Evolutionary conservation across 805 yeast species (phyloP), one percentile per base, ranked within the genome.

Genomic region (Suhomyces tanzawaensis): DNA sequence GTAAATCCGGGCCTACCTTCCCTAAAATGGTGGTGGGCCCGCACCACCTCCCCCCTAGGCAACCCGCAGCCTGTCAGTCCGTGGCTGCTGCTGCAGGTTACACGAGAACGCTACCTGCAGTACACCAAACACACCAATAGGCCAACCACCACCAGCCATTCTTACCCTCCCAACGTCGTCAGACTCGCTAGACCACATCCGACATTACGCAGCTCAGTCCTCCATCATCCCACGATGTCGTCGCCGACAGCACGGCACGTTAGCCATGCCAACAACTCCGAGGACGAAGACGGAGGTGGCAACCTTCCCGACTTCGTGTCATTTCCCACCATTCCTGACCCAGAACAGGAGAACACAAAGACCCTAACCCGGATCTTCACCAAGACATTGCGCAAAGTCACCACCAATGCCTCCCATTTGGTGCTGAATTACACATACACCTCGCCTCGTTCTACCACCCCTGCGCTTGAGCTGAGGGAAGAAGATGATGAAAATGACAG

Each of bases 291-390:
- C 17, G 29, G 15, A 1, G n/a, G 29, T 11, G 27, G 13, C 15
- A 31, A 17, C 6, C 32, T 12, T 4, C n/a, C 28, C 2, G 73
- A 68, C 47, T 69, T 58, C 42, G 58, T 60, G 29, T 67, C 72
- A 24, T 69, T 69, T 36, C 74, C 74, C 7, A 66, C 64, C 6
- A 50, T 69, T 15, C 70, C 73, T 6, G 72, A 69, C 49, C 72
- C 73, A 2, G 65, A 66, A 37, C 52, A 54, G 30, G 64, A 59
- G 13, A 53, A 58, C 32, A 44, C 58, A 37, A 56, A 58, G 41
- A 58, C 71, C 4, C 44, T 69, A 14, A 53, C 69, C 8, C 52
- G 56, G 9, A 55, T 69, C 24, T 51, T 69, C 42, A 47, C 68
- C 29, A 62, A 58, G 37, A 69, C 74, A 0, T 44, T 69, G 8